Percentiles rank a stretch among this genome's conserved stretches.
These are phyloP conservation scores for Aspergillus flavus DNA, from an alignment of 2,329 filamentous ascomycete genomes.

Conservation along the genomic window DNA sequence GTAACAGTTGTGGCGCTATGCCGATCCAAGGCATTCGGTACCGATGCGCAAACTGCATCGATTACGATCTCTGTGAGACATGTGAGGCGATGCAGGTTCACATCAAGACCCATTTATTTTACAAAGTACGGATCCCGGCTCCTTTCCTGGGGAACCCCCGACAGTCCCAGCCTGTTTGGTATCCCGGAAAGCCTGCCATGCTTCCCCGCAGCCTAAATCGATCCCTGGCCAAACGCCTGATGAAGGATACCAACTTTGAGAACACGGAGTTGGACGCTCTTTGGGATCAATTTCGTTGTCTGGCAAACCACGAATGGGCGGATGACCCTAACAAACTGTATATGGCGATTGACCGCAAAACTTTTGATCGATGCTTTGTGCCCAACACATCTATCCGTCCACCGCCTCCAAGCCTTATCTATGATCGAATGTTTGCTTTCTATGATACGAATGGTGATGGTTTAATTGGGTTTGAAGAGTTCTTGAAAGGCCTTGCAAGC, in stretches of 20 bases:
- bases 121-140: conserved; percentile 89
- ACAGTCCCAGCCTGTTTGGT: conserved; percentile 81
- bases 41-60: conserved; percentile 91
- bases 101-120: conserved; percentile 91
- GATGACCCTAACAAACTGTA: conserved; percentile 76
- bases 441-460: conserved; percentile 91
- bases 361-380: conserved; percentile 88
- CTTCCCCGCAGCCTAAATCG: conserved; percentile 69
- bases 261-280: conserved; percentile 86
- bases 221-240: conserved; percentile 67
- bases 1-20: conserved; percentile 83
- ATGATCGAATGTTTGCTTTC: conserved; percentile 95
- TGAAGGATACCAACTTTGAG: conserved; percentile 76
- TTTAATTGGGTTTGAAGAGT: conserved; percentile 90
- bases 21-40: conserved; percentile 93
- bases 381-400: conserved; percentile 79
- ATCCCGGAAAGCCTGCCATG: conserved; percentile 80
- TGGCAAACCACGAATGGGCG: conserved; percentile 82
- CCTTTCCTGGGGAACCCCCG: conserved; percentile 77
- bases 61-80: conserved; percentile 92
- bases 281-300: conserved; percentile 95
- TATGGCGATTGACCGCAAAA: conserved; percentile 86
- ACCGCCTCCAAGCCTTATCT: conserved; percentile 82
- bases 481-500: conserved; percentile 76
- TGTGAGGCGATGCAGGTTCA: conserved; percentile 77